A percentile compares a stretch with the other conserved stretches of the same genome.
Evolutionary conservation across 306 rosid genomes (phyloP).

Genomic region (Styphnolobium japonicum): DNA sequence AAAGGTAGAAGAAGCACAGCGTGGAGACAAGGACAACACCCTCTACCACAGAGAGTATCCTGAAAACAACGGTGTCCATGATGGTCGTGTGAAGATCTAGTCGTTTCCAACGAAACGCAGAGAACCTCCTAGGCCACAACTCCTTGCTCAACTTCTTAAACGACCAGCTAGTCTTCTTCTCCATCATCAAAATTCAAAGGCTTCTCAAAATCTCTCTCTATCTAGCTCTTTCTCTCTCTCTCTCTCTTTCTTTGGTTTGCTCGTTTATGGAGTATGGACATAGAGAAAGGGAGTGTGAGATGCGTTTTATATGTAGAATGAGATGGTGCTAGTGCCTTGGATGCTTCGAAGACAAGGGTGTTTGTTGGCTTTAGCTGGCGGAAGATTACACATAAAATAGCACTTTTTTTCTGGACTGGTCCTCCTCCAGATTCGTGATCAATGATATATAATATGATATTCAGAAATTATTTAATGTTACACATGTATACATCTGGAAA

Average conservation of each 20-base stretch:
- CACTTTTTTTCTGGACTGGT: constrained; percentile 21
- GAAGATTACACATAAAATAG: neutral
- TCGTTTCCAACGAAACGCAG: constrained; percentile 53
- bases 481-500: neutral
- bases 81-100: constrained; percentile 36
- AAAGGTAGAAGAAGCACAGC: constrained; percentile 65
- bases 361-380: constrained; percentile 33
- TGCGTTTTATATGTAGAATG: constrained; percentile 17
- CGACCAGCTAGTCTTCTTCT: constrained; percentile 41
- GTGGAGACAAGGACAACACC: constrained; percentile 64
- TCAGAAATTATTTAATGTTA: neutral
- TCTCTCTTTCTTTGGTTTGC: neutral
- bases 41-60: constrained; percentile 58
- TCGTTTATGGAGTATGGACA: neutral
- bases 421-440: neutral
- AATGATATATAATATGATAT: neutral
- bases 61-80: constrained; percentile 59
- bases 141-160: constrained; percentile 63
- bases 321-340: constrained; percentile 12
- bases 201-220: neutral
- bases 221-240: neutral
- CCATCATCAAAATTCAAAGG: neutral
- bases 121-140: constrained; percentile 47
- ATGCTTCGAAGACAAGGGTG: constrained; percentile 16
- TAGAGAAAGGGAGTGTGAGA: neutral